Evolutionary conservation across 345 rosid species (phyloP).

Genomic region (Erodium maritimum): DNA sequence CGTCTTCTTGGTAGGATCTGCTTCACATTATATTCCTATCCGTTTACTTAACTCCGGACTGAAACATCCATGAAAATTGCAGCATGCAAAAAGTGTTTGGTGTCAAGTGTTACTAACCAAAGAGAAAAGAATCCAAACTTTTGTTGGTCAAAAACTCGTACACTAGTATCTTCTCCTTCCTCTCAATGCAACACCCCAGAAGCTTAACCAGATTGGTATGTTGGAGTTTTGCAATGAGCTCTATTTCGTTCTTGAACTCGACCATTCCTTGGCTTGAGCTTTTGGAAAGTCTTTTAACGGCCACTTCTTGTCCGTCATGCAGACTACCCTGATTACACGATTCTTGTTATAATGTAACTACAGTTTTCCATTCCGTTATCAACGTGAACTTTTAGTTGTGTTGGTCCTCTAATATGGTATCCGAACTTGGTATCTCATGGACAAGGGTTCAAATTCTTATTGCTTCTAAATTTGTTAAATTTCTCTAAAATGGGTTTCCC

Average conservation of each 20-base stretch:
- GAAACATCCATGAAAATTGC: background rate
- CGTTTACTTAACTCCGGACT: too few relatives aligned
- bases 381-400: too few relatives aligned
- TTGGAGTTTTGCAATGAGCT: conserved; percentile 32
- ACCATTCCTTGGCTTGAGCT: conserved; percentile 33
- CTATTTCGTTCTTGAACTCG: conserved; percentile 45
- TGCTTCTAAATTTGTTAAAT: too few relatives aligned
- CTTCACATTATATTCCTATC: background rate
- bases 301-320: conserved; percentile 20
- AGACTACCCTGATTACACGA: conserved; percentile 26
- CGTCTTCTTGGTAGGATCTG: conserved; percentile 26
- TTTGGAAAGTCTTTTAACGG: conserved; percentile 35
- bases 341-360: too few relatives aligned
- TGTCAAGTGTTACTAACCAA: conserved; percentile 17
- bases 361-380: too few relatives aligned
- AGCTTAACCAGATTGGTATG: conserved; percentile 41
- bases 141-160: conserved; percentile 39
- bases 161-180: conserved; percentile 33
- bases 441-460: too few relatives aligned
- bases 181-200: conserved; percentile 35
- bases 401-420: too few relatives aligned
- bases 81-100: background rate
- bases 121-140: conserved; percentile 35
- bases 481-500: too few relatives aligned
- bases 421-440: too few relatives aligned